Base-by-base conservation (phyloP, 768 basidiomycete genomes). In the Termitomyces sp. region DNA sequence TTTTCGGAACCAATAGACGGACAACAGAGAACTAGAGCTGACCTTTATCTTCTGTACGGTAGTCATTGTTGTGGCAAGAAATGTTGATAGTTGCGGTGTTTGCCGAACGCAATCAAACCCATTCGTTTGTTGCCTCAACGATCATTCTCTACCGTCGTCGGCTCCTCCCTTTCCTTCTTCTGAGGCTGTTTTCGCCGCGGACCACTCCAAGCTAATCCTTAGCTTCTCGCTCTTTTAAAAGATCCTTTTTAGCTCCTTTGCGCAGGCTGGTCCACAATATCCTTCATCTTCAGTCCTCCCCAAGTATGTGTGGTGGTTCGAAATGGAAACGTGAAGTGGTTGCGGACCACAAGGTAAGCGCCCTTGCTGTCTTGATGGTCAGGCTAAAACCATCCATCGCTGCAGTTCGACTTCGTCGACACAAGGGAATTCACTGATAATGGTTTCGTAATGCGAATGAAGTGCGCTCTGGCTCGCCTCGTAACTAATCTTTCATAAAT, bases 311-410 rank as follows among this genome's bases (percentile, higher is more conserved):
- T 67, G 82, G 85, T 62, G 90, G 85, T 65, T 78, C 88, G 42
- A 84, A 90, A 62, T 97, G 95, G 97, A 98, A 98, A 78, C 82
- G 94, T 67, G 97, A 98, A 78, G 82, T 90, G 64, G 94, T 98
- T 44, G 92, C 90, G 53, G 97, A 98, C 75, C 97, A 98, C 74
- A 99, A 98, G 82, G 96, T 93, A n/a, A 35, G 17, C 34, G 17
- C 15, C 46, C 7, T 15, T 38, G 8, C 44, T 17, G 14, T 51
- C 50, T 49, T 45, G 24, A 38, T 17, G 24, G 10, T 24, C 24
- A n/a, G 15, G 34, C 54, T 51, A 64, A n/a, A 45, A 46, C n/a
- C 49, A 53, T 30, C 21, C 15, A 37, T 43, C 46, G 4, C 19
- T 14, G 30, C 54, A 98, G 97, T 98, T 98, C 65, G 96, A 98